Conservation (phyloP, 1,284 basidiomycete genomes). For the Rhodotorula sp. region DNA sequence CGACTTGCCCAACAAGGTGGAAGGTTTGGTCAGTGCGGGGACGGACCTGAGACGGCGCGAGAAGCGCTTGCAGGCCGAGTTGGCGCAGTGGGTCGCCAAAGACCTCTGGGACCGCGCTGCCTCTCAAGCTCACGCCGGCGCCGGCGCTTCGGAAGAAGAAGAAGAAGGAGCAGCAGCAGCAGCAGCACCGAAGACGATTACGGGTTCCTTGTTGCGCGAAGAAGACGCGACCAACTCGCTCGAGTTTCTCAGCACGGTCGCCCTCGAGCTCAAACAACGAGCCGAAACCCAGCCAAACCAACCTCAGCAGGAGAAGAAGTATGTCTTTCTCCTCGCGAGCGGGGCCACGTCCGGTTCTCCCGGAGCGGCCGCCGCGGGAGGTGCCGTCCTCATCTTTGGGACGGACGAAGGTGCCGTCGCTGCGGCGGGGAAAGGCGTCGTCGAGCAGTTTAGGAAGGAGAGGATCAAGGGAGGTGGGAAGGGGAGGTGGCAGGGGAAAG, state of each 20-base stretch:
- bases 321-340: slow-evolving; percentile 62
- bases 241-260: slow-evolving; percentile 62
- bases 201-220: slow-evolving; percentile 53
- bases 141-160: slow-evolving; percentile 12
- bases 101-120: slow-evolving; percentile 48
- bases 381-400: slow-evolving; percentile 38
- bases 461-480: slow-evolving; percentile 43
- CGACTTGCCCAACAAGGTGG: slow-evolving; percentile 67
- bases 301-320: slow-evolving; percentile 49
- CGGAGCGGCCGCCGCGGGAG: slow-evolving; percentile 13
- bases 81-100: slow-evolving; percentile 61
- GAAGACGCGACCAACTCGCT: slow-evolving; percentile 64
- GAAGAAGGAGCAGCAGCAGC: slow-evolving; percentile 12
- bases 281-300: slow-evolving; percentile 35
- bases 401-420: slow-evolving; percentile 22
- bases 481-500: slow-evolving; percentile 44
- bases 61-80: slow-evolving; percentile 65
- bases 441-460: slow-evolving; percentile 24
- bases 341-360: slow-evolving; percentile 47
- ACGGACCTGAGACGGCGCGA: slow-evolving; percentile 63
- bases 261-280: slow-evolving; percentile 55
- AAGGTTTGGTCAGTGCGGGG: slow-evolving; percentile 65
- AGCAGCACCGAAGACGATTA: neutral
- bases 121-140: slow-evolving; percentile 28
- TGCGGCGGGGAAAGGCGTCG: slow-evolving; percentile 32